These are phyloP conservation scores for Agarophyton chilense DNA, from an alignment of 23 red algal species.

Conservation along the genomic window DNA sequence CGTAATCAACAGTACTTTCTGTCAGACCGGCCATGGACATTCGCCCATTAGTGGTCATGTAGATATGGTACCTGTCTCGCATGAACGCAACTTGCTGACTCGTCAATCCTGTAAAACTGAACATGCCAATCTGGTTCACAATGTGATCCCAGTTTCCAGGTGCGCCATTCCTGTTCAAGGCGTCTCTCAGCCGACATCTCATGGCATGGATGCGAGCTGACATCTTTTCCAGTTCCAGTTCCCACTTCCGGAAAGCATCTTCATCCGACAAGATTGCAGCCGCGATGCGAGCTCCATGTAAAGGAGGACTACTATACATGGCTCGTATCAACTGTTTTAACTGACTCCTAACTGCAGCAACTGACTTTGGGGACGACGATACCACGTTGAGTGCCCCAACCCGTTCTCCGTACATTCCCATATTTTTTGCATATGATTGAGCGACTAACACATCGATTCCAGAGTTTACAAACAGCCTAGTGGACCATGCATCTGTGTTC, in stretches of 20 bases:
- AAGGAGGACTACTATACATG: conserved; percentile 92
- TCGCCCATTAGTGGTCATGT: conserved; percentile 94
- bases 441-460: conserved; percentile 91
- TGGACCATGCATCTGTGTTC: conserved; percentile 70
- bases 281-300: conserved; percentile 83
- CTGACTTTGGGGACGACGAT: background rate
- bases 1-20: conserved; percentile 65
- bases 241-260: conserved; percentile 78
- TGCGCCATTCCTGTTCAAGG: conserved; percentile 59
- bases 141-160: conserved; percentile 95
- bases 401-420: conserved; percentile 96
- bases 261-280: conserved; percentile 76
- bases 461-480: conserved; percentile 71
- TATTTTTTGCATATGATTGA: conserved; percentile 98
- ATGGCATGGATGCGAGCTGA: conserved; percentile 78
- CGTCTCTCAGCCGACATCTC: conserved; percentile 69
- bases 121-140: conserved; percentile 96
- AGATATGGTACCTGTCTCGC: conserved; percentile 88
- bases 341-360: conserved; percentile 62
- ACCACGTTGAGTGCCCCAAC: conserved; percentile 85
- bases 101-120: conserved; percentile 88
- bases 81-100: conserved; percentile 82
- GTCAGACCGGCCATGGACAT: conserved; percentile 96
- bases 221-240: conserved; percentile 87
- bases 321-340: conserved; percentile 79